Evolutionary conservation across 2,329 filamentous ascomycete genomes (phyloP).

Genomic region (Parastagonospora avenae): DNA sequence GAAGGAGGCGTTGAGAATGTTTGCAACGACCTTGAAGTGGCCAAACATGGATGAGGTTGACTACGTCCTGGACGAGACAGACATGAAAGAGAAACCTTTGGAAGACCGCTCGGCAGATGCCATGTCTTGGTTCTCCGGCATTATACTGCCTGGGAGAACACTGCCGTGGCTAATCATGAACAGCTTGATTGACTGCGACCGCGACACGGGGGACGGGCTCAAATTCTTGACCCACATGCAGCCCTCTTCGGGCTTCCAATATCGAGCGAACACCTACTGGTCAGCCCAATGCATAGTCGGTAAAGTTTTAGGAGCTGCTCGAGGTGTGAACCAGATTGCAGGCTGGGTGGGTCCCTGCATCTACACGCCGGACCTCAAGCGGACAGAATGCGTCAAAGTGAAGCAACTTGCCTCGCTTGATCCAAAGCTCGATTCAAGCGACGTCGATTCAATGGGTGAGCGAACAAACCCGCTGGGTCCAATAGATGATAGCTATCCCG

Average conservation of each 20-base stretch:
- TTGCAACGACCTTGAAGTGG: slow-evolving; percentile 77
- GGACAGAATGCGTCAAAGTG: slow-evolving; percentile 72
- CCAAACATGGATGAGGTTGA: slow-evolving; percentile 71
- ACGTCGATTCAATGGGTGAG: slow-evolving; percentile 69
- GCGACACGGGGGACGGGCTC: slow-evolving; percentile 68
- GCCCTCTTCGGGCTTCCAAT: slow-evolving; percentile 75
- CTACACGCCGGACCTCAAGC: slow-evolving; percentile 68
- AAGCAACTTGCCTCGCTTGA: slow-evolving; percentile 65
- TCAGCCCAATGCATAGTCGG: slow-evolving; percentile 73
- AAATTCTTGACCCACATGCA: slow-evolving; percentile 71
- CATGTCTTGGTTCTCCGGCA: slow-evolving; percentile 77
- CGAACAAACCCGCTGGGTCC: slow-evolving; percentile 73
- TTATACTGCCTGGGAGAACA: slow-evolving; percentile 71
- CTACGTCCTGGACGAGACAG: slow-evolving; percentile 64
- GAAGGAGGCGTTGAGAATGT: slow-evolving; percentile 69
- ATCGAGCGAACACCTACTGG: slow-evolving; percentile 80
- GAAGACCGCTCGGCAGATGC: slow-evolving; percentile 72
- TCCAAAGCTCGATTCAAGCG: slow-evolving; percentile 58
- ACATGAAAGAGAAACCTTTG: slow-evolving; percentile 51
- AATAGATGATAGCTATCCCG: slow-evolving; percentile 64
- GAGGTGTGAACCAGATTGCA: slow-evolving; percentile 71
- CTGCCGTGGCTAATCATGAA: slow-evolving; percentile 81
- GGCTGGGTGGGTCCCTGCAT: slow-evolving; percentile 77
- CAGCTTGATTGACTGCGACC: slow-evolving; percentile 74
- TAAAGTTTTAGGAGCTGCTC: slow-evolving; percentile 69